These are phyloP conservation scores for Hysterangium stoloniferum DNA, from an alignment of 768 basidiomycete species.

Conservation along the genomic window DNA sequence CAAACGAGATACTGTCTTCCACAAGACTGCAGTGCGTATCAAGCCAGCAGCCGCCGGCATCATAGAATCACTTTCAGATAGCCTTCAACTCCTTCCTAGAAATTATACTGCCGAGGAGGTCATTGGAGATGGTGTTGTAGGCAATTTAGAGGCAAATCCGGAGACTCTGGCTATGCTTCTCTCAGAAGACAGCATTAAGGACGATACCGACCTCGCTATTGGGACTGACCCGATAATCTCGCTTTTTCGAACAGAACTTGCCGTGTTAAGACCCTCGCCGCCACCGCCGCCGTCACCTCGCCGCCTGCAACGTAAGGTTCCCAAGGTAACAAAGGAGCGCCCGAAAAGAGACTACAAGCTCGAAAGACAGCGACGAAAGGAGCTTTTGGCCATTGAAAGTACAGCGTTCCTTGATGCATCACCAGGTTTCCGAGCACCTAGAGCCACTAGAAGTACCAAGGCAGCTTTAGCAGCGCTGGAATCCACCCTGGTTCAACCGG, in stretches of 20 bases:
- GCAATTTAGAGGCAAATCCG: slow-evolving; percentile 70
- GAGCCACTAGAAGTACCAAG: slow-evolving; percentile 34
- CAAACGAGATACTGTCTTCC: slow-evolving; percentile 57
- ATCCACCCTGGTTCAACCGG: slow-evolving; percentile 24
- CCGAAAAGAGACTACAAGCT: slow-evolving; percentile 5
- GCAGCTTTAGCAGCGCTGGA: slow-evolving; percentile 40
- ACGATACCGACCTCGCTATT: slow-evolving; percentile 47
- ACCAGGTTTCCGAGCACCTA: slow-evolving; percentile 41
- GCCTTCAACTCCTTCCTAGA: neutral
- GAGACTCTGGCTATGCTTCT: slow-evolving; percentile 48
- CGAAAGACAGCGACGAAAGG: slow-evolving; percentile 21
- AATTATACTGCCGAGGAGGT: neutral
- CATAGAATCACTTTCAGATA: slow-evolving; percentile 19
- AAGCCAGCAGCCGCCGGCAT: slow-evolving; percentile 37
- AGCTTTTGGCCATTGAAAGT: slow-evolving; percentile 17
- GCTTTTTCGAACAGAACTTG: slow-evolving; percentile 62
- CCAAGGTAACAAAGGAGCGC: neutral
- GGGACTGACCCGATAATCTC: slow-evolving; percentile 53
- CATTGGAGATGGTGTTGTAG: slow-evolving; percentile 27
- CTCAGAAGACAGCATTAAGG: slow-evolving; percentile 43
- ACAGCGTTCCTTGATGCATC: slow-evolving; percentile 29
- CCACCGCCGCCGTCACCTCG: slow-evolving; percentile 41
- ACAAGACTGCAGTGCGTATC: slow-evolving; percentile 63
- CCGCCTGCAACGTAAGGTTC: slow-evolving; percentile 27
- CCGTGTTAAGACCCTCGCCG: slow-evolving; percentile 50